Base-by-base conservation (phyloP, 2,329 filamentous ascomycete genomes). In the Aspergillus sp. region DNA sequence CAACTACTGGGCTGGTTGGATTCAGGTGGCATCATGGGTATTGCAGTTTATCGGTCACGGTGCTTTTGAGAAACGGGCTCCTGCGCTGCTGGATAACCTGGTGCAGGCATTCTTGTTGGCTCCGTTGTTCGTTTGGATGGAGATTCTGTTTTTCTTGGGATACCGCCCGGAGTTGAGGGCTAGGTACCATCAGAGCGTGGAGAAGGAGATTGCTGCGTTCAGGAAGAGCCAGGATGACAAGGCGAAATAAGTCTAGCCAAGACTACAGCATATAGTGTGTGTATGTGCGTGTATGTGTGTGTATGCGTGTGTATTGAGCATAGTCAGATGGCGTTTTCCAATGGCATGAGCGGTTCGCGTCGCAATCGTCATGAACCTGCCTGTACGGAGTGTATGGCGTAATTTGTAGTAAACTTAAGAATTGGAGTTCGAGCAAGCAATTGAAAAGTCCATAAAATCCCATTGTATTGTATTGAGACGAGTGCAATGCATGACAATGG, bases 101-200 rank as follows among this genome's bases (percentile, higher is more conserved):
- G 77, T 94, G 43, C 93, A 97, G 71, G 90, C 93, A 23, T 69
- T 97, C 54, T 91, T 97, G 62, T 77, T 97, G 20, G 93, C 93
- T 0, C 93, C 93, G 7, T 85, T 98, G 62, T 98, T 97, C 60
- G 91, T 97, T 49, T 98, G 93, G 88, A 85, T 98, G 60, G 90
- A 97, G 73, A 72, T 94, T 20, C 77, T 98, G 22, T 98, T 98
- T 75, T 83, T 78, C 61, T 80, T 94, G 44, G 93, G 93, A 43
- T 98, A 97, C 70, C 82, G 93, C 50, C 87, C 85, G 1, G 90
- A 95, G 67, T 75, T 98, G 57, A 89, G 91, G 72, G 78, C 80
- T 51, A 82, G 91, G 44, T 81, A 97, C 41, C 82, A 91, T 52
- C 83, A 84, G 65, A 82, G 80, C 33, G 88, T 96, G 3, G 71